Evolutionary conservation across 2,329 filamentous ascomycete genomes (phyloP).

Genomic region (Endothia cerciana): DNA sequence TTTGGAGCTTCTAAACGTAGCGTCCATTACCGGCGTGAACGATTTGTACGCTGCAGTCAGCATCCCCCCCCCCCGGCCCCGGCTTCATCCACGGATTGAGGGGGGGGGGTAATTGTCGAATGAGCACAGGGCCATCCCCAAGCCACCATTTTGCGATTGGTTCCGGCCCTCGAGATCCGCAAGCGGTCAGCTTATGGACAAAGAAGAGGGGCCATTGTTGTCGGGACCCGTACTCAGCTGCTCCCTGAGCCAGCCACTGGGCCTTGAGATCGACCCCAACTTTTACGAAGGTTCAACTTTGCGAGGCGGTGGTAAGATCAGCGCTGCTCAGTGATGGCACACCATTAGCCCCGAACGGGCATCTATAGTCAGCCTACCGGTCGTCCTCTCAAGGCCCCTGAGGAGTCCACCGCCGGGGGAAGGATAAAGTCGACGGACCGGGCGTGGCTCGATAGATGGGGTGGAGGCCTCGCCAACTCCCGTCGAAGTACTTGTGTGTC

Average conservation of each 20-base stretch:
- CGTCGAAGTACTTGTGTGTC: too few relatives aligned
- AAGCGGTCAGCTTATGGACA: background rate
- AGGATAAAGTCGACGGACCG: too few relatives aligned
- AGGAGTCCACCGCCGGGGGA: too few relatives aligned
- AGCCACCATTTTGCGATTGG: background rate
- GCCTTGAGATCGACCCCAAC: background rate
- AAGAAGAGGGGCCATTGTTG: too few relatives aligned
- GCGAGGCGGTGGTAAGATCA: conserved; percentile 2
- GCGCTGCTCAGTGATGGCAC: conserved; percentile 1
- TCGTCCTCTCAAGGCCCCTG: background rate
- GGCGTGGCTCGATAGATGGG: too few relatives aligned
- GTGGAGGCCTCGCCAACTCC: too few relatives aligned
- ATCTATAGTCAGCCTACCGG: background rate
- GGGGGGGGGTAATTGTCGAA: background rate
- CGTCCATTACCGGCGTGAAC: too few relatives aligned
- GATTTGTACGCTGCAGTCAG: too few relatives aligned
- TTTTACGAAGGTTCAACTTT: background rate
- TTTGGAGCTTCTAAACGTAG: too few relatives aligned
- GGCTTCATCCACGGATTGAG: too few relatives aligned
- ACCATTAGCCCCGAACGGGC: background rate
- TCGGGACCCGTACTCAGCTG: background rate
- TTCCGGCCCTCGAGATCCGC: background rate
- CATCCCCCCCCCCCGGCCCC: too few relatives aligned
- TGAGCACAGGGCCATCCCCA: background rate
- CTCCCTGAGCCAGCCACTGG: background rate